phyloP scores from a whole-genome alignment of 495 filamentous ascomycete species.

The Paragyromitra xinjiangensis region DNA sequence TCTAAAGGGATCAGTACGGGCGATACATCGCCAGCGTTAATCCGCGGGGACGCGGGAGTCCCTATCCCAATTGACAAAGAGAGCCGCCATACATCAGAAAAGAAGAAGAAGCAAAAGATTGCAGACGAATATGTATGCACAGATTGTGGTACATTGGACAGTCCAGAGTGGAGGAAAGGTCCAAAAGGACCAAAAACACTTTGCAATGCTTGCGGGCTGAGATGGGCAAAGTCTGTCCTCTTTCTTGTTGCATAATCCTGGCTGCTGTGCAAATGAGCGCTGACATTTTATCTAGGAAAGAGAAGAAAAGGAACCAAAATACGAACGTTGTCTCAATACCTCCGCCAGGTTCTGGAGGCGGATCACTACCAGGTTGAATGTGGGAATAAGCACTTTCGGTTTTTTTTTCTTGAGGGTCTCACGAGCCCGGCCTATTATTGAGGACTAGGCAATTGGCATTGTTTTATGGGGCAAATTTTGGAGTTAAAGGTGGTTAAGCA shows the following conservation, averaged over 20 bases:
- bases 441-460: slow-evolving; percentile 45
- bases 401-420: slow-evolving; percentile 37
- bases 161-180: slow-evolving; percentile 96
- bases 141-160: slow-evolving; percentile 93
- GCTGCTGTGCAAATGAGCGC: background rate
- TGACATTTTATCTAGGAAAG: slow-evolving; percentile 49
- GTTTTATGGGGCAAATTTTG: slow-evolving; percentile 44
- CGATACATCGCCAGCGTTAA: slow-evolving; percentile 75
- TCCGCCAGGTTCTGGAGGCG: slow-evolving; percentile 45
- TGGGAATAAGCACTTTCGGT: slow-evolving; percentile 15
- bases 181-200: slow-evolving; percentile 93
- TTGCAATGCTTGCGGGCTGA: slow-evolving; percentile 89
- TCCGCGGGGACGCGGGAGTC: slow-evolving; percentile 86
- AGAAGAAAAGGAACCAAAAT: slow-evolving; percentile 53
- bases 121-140: slow-evolving; percentile 95
- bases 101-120: slow-evolving; percentile 88
- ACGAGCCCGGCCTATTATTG: slow-evolving; percentile 23
- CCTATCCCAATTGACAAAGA: slow-evolving; percentile 81
- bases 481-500: slow-evolving; percentile 52
- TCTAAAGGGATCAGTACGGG: slow-evolving; percentile 90
- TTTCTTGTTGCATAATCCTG: background rate
- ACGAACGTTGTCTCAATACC: slow-evolving; percentile 50
- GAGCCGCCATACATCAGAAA: slow-evolving; percentile 74
- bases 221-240: slow-evolving; percentile 56
- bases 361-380: slow-evolving; percentile 39